These are phyloP conservation scores for Boletus patriciae DNA, from an alignment of 768 basidiomycete species.

Conservation along the genomic window DNA sequence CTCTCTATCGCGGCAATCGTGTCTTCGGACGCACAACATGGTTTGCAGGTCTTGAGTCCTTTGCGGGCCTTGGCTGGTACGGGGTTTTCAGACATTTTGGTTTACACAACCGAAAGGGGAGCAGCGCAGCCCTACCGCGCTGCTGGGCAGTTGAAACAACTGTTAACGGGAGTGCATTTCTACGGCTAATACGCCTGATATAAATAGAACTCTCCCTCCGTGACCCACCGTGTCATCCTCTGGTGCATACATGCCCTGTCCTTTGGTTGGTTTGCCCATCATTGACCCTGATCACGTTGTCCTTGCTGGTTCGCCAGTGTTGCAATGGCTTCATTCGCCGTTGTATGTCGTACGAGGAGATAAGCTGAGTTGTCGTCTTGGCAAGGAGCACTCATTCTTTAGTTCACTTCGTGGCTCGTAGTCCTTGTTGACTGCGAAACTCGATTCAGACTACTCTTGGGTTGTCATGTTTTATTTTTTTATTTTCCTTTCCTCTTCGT, in stretches of 20 bases:
- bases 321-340: background rate
- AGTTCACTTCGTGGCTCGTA: slow-evolving; percentile 33
- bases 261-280: background rate
- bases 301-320: slow-evolving; percentile 10
- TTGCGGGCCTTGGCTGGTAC: background rate
- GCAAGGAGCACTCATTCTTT: slow-evolving; percentile 15
- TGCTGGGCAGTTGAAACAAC: too few relatives aligned
- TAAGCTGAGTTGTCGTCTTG: background rate
- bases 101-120: background rate
- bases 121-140: too few relatives aligned
- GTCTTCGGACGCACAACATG: slow-evolving; percentile 14
- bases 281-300: slow-evolving; percentile 4
- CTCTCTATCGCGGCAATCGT: slow-evolving; percentile 24
- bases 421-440: slow-evolving; percentile 19
- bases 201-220: background rate
- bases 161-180: too few relatives aligned
- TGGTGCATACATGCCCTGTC: slow-evolving; percentile 1
- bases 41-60: background rate
- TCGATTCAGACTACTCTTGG: slow-evolving; percentile 39
- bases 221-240: slow-evolving; percentile 10
- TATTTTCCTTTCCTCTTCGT: slow-evolving; percentile 5
- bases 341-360: too few relatives aligned
- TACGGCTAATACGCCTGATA: background rate
- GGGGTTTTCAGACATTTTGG: slow-evolving; percentile 1
- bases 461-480: slow-evolving; percentile 16